phyloP scores from a whole-genome alignment of 176 grass and related monocot genomes.

The Miscanthus lutarioriparius region DNA sequence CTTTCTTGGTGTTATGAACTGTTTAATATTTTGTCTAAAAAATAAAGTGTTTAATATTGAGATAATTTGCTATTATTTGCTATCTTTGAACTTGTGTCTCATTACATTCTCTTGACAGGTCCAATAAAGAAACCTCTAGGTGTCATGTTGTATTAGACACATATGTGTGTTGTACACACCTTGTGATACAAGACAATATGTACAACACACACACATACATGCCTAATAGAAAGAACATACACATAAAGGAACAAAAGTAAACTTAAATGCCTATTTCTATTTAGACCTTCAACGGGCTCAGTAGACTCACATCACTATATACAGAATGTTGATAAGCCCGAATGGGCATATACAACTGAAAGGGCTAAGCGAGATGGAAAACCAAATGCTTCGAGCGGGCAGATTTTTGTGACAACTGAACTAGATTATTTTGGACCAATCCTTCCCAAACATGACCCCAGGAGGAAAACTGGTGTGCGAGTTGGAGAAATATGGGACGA shows the following conservation, averaged over 20 bases:
- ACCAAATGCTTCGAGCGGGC: constrained; percentile 74
- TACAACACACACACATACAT: no score
- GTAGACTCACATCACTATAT: constrained; percentile 51
- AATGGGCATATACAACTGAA: constrained; percentile 74
- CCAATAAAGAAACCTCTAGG: constrained; percentile 54
- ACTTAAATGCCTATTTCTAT: no score
- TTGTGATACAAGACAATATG: no score
- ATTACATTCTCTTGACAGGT: constrained; percentile 42
- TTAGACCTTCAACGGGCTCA: background rate
- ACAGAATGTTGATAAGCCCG: no score
- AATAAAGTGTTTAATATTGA: no score
- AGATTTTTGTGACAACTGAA: constrained; percentile 84
- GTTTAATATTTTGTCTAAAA: no score
- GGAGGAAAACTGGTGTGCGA: constrained; percentile 50
- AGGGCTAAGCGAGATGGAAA: constrained; percentile 67
- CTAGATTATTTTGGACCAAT: constrained; percentile 82
- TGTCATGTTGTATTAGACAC: no score
- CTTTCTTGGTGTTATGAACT: no score
- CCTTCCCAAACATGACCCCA: constrained; percentile 54
- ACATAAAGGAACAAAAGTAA: no score
- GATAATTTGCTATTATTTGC: no score
- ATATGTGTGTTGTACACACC: no score
- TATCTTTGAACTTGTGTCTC: background rate
- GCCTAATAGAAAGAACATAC: no score
- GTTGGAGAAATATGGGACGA: constrained; percentile 74